These are phyloP conservation scores for Naganishia onofrii DNA, from an alignment of 768 basidiomycete genomes.

Conservation along the genomic window DNA sequence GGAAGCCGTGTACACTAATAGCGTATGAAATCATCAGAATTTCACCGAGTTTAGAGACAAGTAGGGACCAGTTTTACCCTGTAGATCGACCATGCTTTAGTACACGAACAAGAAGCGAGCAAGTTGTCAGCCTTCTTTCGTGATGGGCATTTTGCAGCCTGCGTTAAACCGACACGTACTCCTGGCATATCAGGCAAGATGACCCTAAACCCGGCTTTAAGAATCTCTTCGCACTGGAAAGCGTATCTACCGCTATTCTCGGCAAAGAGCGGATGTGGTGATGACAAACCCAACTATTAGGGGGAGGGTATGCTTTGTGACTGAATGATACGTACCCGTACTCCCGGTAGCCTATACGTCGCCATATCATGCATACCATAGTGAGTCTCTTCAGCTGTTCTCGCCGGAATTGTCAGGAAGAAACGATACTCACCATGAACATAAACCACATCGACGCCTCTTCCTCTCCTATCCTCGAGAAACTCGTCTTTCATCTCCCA, in stretches of 20 bases:
- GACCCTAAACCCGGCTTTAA: slow-evolving; percentile 52
- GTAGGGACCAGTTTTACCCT: background rate
- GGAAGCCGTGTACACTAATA: background rate
- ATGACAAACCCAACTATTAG: background rate
- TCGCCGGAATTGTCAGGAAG: background rate
- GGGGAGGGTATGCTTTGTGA: background rate
- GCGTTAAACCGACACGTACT: slow-evolving; percentile 39
- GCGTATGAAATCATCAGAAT: background rate
- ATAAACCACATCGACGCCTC: slow-evolving; percentile 48
- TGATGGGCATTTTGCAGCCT: background rate
- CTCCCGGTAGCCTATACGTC: slow-evolving; percentile 40
- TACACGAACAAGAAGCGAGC: background rate
- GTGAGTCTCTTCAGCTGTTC: background rate
- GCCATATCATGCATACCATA: slow-evolving; percentile 24
- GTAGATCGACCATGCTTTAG: slow-evolving; percentile 16
- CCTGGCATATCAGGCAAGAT: slow-evolving; percentile 54
- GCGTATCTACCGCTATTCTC: slow-evolving; percentile 44
- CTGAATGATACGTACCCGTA: slow-evolving; percentile 40
- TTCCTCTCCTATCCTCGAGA: slow-evolving; percentile 43
- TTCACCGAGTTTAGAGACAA: background rate
- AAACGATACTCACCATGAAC: slow-evolving; percentile 50
- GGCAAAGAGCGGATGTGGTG: background rate
- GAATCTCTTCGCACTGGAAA: slow-evolving; percentile 46
- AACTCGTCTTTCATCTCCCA: slow-evolving; percentile 44
- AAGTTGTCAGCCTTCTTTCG: background rate